These are phyloP conservation scores for Phytophthora sansomeana DNA, from an alignment of 352 stramenopile species.

Conservation along the genomic window DNA sequence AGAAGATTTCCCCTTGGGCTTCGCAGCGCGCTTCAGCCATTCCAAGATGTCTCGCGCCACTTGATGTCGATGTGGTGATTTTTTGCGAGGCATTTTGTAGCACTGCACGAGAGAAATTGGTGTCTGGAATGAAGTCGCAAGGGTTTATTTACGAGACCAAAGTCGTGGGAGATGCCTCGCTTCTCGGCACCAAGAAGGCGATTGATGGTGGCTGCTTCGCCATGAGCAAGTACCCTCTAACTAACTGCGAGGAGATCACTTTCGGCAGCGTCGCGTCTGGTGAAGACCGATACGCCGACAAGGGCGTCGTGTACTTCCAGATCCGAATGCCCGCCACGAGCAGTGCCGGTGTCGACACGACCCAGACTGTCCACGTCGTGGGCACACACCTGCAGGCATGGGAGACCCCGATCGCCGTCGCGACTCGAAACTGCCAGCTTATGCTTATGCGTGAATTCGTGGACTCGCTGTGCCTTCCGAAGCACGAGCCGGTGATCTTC, in stretches of 20 bases:
- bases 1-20: slow-evolving; percentile 64
- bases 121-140: slow-evolving; percentile 69
- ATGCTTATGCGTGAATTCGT: slow-evolving; percentile 56
- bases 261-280: slow-evolving; percentile 62
- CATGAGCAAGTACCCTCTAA: slow-evolving; percentile 73
- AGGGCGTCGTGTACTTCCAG: slow-evolving; percentile 73
- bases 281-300: slow-evolving; percentile 74
- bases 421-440: slow-evolving; percentile 54
- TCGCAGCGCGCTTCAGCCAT: slow-evolving; percentile 64
- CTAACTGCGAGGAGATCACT: slow-evolving; percentile 62
- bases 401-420: slow-evolving; percentile 55
- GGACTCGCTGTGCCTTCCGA: slow-evolving; percentile 52
- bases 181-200: slow-evolving; percentile 65
- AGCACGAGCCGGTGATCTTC: slow-evolving; percentile 59
- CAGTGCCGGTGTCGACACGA: slow-evolving; percentile 12
- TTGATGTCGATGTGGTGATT: slow-evolving; percentile 68
- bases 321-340: slow-evolving; percentile 30
- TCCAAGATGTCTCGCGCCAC: slow-evolving; percentile 44
- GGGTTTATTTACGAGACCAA: slow-evolving; percentile 80
- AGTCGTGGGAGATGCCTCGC: slow-evolving; percentile 54
- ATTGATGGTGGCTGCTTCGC: slow-evolving; percentile 72
- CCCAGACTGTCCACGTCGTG: slow-evolving; percentile 62
- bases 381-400: slow-evolving; percentile 76
- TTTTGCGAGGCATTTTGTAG: slow-evolving; percentile 79
- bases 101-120: slow-evolving; percentile 50